Base-by-base conservation (phyloP, 495 filamentous ascomycete species). In the Cenococcum geophilum region DNA sequence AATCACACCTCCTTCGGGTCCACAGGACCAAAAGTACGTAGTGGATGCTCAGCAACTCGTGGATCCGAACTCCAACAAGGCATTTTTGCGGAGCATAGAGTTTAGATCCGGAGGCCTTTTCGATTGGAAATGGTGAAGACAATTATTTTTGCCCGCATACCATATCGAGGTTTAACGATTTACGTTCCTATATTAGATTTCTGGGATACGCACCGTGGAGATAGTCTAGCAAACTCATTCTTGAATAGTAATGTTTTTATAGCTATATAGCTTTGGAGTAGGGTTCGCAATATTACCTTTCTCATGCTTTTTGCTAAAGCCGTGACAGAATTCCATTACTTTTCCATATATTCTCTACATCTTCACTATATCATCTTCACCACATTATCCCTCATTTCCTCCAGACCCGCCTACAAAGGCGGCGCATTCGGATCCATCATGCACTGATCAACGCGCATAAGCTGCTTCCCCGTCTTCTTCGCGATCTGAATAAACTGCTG, bases 381-480 rank as follows among this genome's bases (percentile, higher is more conserved):
- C 11, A 1, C 51, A 54, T 1, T 20, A 27, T 12, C 25, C 49
- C 20, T 43, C 27, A 6, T 22, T 20, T 14, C 21, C 25, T 2
- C 36, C 12, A 56, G 18, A 22, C 23, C 25, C 36, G 6, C 21
- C 59, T 70, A 73, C 67, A 88, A 61, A 18, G 83, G 75, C 20
- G 86, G 86, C 53, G 84, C 85, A 52, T 80, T 75, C 5, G 83
- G 84, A 73, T 90, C 88, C 76, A 82, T 79, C 78, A 91, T 71
- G 69, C 88, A 91, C 76, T 90, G 87, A 70, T 91, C 88, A 50
- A 91, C 83, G 20, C 88, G 77, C 88, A 91, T 90, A 57, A 91
- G 71, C 59, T 77, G 73, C 75, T 87, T 82, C 16, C 86, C 86
- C 1, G 78, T 82, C 8, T 66, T 75, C 76, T 86, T 89, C 36